Percentiles rank a stretch among this genome's conserved stretches.
Conservation (phyloP, 148 eudicot species). For the Camellia sinensis region DNA sequence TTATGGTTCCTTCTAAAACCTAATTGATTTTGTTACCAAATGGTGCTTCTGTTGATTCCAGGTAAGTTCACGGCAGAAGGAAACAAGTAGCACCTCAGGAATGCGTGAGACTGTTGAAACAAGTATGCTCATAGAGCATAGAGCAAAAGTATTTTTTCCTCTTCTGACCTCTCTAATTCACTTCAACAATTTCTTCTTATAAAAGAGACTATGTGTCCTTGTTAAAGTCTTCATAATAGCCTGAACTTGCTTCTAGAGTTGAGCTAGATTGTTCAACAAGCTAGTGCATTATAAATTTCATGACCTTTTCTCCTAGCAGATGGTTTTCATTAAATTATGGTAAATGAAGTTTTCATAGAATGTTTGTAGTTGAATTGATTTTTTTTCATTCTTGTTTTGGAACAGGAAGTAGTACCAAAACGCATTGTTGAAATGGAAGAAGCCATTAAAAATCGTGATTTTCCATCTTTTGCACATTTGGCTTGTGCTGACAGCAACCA, state of each 20-base stretch:
- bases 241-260: background rate
- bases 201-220: background rate
- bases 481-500: slow-evolving; percentile 90
- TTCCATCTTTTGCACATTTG: slow-evolving; percentile 66
- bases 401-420: slow-evolving; percentile 88
- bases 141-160: slow-evolving; percentile 62
- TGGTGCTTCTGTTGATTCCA: slow-evolving; percentile 29
- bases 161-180: background rate
- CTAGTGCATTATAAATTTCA: background rate
- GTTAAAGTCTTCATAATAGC: background rate
- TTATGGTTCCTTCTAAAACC: background rate
- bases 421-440: slow-evolving; percentile 78
- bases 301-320: background rate
- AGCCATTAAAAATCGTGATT: slow-evolving; percentile 77
- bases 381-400: background rate
- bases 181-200: background rate
- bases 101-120: slow-evolving; percentile 95
- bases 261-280: background rate
- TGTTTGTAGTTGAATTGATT: background rate
- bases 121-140: slow-evolving; percentile 78
- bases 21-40: background rate
- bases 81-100: slow-evolving; percentile 93
- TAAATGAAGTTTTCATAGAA: background rate
- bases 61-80: slow-evolving; percentile 96
- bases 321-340: background rate